Conservation (phyloP, 163 green algal genomes). For the Chlorella variabilis region DNA sequence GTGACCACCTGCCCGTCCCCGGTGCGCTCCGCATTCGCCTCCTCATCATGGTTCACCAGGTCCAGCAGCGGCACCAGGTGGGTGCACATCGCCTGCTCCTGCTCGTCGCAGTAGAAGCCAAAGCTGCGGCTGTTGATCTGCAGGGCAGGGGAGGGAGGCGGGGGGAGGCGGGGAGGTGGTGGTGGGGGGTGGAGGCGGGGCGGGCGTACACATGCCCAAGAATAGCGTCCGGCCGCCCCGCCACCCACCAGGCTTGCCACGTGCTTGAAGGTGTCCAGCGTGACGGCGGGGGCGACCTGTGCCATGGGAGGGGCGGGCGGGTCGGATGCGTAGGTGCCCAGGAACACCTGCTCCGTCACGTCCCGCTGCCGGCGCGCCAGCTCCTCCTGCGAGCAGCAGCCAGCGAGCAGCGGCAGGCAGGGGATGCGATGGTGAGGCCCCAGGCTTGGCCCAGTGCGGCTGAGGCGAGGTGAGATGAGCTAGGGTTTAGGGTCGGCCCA, state of each 20-base stretch:
- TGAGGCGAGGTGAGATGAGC: too few species aligned
- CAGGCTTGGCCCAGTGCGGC: too few species aligned
- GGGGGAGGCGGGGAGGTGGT: not conserved
- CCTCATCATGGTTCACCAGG: constrained; percentile 29
- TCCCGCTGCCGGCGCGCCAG: not conserved
- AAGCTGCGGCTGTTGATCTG: constrained; percentile 23
- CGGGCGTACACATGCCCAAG: too few species aligned
- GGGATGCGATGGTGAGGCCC: too few species aligned
- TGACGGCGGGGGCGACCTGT: not conserved
- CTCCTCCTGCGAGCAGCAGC: not conserved
- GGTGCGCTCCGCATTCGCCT: not conserved
- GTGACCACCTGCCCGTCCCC: too few species aligned
- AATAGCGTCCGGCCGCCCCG: too few species aligned
- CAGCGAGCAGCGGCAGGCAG: too few species aligned
- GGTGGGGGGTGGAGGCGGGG: too few species aligned
- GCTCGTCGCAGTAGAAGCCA: constrained; percentile 6
- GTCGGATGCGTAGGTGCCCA: not conserved
- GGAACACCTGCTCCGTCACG: not conserved
- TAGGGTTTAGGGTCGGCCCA: too few species aligned
- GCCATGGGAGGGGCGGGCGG: not conserved
- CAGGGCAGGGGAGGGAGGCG: too few species aligned
- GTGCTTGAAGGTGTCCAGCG: too few species aligned
- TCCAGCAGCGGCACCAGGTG: constrained; percentile 30
- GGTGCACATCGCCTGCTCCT: not conserved
- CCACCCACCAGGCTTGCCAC: too few species aligned